Evolutionary conservation across 202 grass and related monocot species (phyloP).

Genomic region (Alloteropsis angusta): DNA sequence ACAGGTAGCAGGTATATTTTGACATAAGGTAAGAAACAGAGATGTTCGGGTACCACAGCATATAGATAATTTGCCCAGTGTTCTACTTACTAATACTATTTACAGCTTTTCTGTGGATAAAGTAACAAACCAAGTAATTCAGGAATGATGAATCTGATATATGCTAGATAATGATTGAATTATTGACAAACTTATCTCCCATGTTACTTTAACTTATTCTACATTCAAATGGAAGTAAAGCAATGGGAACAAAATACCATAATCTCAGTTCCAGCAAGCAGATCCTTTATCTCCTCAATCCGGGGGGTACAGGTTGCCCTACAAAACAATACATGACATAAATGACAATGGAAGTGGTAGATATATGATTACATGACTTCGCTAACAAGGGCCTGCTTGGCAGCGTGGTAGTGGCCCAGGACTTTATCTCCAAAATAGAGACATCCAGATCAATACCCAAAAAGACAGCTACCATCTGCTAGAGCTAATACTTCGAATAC

Average conservation of each 20-base stretch:
- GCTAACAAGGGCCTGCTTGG: not conserved
- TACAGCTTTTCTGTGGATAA: not conserved
- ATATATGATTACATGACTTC: not conserved
- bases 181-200: not conserved
- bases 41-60: not conserved
- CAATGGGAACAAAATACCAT: conserved; percentile 40
- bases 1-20: not conserved
- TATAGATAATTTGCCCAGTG: not conserved
- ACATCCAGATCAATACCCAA: not conserved
- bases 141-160: not conserved
- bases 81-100: not conserved
- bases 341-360: not conserved
- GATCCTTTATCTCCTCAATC: conserved; percentile 53
- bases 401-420: not conserved
- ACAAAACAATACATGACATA: conserved; percentile 12
- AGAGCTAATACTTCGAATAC: not conserved
- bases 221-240: not conserved
- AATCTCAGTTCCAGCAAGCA: conserved; percentile 56
- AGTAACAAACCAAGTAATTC: not conserved
- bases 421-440: not conserved
- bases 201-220: not conserved
- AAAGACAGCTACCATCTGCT: not conserved
- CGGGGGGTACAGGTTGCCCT: conserved; percentile 34
- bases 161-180: not conserved
- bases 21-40: not conserved